These are phyloP conservation scores for Pseudocercospora fuligena DNA, from an alignment of 2,329 filamentous ascomycete species.

Conservation along the genomic window DNA sequence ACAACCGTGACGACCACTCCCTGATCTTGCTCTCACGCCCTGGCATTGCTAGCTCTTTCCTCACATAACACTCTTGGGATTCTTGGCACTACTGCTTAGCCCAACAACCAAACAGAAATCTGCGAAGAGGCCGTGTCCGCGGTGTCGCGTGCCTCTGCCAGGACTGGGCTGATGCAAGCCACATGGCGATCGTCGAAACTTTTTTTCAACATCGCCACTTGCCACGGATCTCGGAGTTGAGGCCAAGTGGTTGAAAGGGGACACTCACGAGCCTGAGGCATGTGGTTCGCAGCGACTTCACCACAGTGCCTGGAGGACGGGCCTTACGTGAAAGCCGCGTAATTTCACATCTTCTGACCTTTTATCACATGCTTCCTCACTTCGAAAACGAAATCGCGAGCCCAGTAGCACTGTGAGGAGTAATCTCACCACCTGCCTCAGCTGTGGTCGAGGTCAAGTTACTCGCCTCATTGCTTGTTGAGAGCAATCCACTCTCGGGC, in stretches of 20 bases:
- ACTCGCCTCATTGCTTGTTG: not conserved
- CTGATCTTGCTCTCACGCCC: not conserved
- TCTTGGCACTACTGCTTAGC: not conserved
- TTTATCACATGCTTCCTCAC: no score
- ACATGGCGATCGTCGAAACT: not conserved
- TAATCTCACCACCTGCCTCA: not conserved
- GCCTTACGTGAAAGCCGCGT: not conserved
- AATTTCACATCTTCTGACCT: not conserved
- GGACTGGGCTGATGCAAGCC: not conserved
- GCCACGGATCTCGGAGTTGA: not conserved
- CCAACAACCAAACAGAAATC: conserved; percentile 1
- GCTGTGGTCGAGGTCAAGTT: not conserved
- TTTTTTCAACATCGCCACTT: not conserved
- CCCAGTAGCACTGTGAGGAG: no score
- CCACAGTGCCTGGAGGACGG: not conserved
- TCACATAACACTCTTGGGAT: not conserved
- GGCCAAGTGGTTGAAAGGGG: not conserved
- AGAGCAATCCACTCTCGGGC: not conserved
- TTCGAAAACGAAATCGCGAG: not conserved
- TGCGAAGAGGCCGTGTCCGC: not conserved
- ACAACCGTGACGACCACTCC: not conserved
- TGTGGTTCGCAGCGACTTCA: not conserved
- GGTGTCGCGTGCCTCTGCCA: not conserved
- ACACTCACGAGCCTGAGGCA: not conserved
- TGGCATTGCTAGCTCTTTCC: not conserved